These are phyloP conservation scores for Coemansia sp. DNA, from an alignment of 192 early-diverging fungal genomes.

Conservation along the genomic window DNA sequence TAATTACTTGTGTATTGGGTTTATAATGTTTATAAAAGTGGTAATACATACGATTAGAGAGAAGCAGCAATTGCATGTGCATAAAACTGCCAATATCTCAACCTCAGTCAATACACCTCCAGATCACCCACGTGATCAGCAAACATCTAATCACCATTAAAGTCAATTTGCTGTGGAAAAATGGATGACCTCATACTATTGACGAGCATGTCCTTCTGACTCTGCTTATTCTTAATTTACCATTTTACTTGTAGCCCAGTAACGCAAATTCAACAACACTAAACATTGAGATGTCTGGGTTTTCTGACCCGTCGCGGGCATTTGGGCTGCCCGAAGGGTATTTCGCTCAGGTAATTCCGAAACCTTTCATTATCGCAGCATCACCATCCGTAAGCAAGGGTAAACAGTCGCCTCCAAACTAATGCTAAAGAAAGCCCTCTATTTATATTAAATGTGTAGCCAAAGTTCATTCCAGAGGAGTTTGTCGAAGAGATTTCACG, in stretches of 20 bases:
- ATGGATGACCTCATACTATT: too few relatives aligned
- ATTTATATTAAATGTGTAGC: constrained; percentile 23
- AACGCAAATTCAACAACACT: neutral
- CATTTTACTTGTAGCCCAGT: neutral
- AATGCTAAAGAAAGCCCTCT: neutral
- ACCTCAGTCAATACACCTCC: too few relatives aligned
- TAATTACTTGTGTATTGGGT: too few relatives aligned
- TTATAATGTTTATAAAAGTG: too few relatives aligned
- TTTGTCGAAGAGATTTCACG: constrained; percentile 62
- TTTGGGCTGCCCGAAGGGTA: constrained; percentile 51
- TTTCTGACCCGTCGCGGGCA: constrained; percentile 47
- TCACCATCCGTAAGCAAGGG: neutral
- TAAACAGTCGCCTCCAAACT: neutral
- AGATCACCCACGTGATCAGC: too few relatives aligned
- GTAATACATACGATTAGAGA: too few relatives aligned
- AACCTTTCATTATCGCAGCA: neutral
- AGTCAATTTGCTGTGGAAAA: too few relatives aligned
- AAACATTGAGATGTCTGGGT: constrained; percentile 7
- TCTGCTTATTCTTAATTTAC: neutral
- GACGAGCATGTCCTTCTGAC: too few relatives aligned
- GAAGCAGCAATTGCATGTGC: too few relatives aligned
- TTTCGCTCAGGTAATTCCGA: constrained; percentile 47
- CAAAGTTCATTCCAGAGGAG: constrained; percentile 56
- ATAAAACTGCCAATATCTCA: too few relatives aligned
- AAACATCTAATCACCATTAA: too few relatives aligned